Evolutionary conservation across 2,329 filamentous ascomycete species (phyloP), one percentile per base, ranked within the genome.

Genomic region (Penicillium sp.): DNA sequence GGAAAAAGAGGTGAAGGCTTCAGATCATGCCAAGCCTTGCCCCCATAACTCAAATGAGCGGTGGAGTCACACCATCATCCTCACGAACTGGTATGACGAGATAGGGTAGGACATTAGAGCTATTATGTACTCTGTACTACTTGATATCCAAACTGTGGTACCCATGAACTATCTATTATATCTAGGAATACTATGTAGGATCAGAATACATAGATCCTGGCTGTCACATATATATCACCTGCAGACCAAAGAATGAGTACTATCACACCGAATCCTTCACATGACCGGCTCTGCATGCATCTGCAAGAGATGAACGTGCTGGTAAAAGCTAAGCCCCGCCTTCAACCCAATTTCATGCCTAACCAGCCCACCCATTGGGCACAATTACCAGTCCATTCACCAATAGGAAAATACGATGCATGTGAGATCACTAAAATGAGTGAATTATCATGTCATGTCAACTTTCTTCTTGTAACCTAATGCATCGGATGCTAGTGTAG

Each of bases 261-360:
- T 32, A 34, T 34, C 31, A 34, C 31, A 20, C 31, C 31, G 31
- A 34, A 27, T 3, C 46, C 44, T 55, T 62, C 63, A 66, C 63
- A 66, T 66, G 63, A 66, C 62, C 54, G 34, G 52, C 51, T 63
- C 61, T 66, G 63, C 63, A 66, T 66, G 63, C 59, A 61, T 46
- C 51, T 56, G 57, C 60, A 63, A 54, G 60, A 65, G 59, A 62
- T 54, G 49, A 8, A 26, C 54, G 47, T 46, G 54, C 49, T 56
- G 56, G 50, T 53, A 55, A 53, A 40, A 37, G 32, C 43, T 23
- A n/a, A 39, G 39, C 43, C 39, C 28, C 28, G 18, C 39, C 43
- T 46, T 22, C 24, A 36, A 44, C 37, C 50, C 35, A 40, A 43
- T 44, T 50, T 46, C 45, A 36, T 50, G 37, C 44, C 44, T 42